Evolutionary conservation across 129 eudicot species (phyloP).

Genomic region (carrot (Daucus carota)): DH1_v3.0 NC_030383.2:9949501-9950000

Average conservation of each 20-base stretch:
- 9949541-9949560: constrained; percentile 97
- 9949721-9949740: constrained; percentile 96
- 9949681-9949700: neutral
- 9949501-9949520: neutral
- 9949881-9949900: neutral
- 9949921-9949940: constrained; percentile 41
- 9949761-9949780: constrained; percentile 85
- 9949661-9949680: neutral
- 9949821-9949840: constrained; percentile 66
- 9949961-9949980: constrained; percentile 86
- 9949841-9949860: neutral
- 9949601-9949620: constrained; percentile 98
- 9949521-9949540: constrained; percentile 96
- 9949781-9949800: constrained; percentile 95
- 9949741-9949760: constrained; percentile 96
- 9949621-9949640: constrained; percentile 79
- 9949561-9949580: constrained; percentile 96
- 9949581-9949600: constrained; percentile 99
- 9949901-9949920: constrained; percentile 1
- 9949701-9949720: constrained; percentile 44
- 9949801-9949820: constrained; percentile 99
- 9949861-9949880: neutral
- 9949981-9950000: constrained; percentile 88
- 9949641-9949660: constrained; percentile 10
- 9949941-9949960: constrained; percentile 97